phyloP scores from a whole-genome alignment of 192 early-diverging fungal genomes.

The Obelidium mucronatum region DNA sequence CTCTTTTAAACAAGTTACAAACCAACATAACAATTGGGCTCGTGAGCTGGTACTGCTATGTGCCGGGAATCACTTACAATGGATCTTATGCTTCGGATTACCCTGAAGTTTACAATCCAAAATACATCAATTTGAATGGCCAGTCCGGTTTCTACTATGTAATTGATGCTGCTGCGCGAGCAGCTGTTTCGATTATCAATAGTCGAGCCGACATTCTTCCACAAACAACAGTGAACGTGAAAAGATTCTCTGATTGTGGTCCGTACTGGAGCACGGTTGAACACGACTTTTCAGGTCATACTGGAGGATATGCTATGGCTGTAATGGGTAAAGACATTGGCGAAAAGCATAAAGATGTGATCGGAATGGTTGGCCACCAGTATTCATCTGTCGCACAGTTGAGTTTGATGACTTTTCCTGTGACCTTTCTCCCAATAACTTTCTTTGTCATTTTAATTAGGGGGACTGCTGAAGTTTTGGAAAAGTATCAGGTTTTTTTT shows the following conservation, averaged over 20 bases:
- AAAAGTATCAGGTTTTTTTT: not conserved
- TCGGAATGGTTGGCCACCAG: not conserved
- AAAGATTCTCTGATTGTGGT: not conserved
- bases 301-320: too few relatives aligned
- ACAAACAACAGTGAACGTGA: not conserved
- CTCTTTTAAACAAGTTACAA: not conserved
- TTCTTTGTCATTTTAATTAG: not conserved
- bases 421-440: not conserved
- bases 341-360: not conserved
- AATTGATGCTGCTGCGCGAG: not conserved
- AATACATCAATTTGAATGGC: not conserved
- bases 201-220: not conserved
- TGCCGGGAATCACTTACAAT: not conserved
- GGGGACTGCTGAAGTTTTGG: not conserved
- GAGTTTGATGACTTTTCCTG: not conserved
- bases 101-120: not conserved
- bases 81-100: not conserved
- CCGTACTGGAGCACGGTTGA: not conserved
- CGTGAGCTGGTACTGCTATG: not conserved
- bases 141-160: not conserved
- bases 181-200: not conserved
- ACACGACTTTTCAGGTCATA: not conserved
- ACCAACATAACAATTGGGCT: conserved; percentile 12
- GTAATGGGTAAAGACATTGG: too few relatives aligned
- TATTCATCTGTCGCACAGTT: not conserved